phyloP scores from a whole-genome alignment of 1,284 basidiomycete genomes.

The Pseudozyma pruni region DNA sequence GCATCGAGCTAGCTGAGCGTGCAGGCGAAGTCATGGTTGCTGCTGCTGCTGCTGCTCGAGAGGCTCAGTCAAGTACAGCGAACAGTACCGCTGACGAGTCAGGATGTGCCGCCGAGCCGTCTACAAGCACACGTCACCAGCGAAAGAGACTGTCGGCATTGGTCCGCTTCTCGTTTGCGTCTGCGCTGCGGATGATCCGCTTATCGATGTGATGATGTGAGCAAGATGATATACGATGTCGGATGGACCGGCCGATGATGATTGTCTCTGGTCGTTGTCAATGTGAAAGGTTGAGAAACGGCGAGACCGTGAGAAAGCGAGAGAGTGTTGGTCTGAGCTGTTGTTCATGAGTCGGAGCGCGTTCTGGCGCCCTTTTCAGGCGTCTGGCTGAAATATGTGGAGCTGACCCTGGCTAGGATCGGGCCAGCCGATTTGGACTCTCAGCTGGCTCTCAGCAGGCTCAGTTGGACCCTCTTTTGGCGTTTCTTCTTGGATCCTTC shows the following conservation, averaged over 20 bases:
- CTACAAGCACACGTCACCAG: background rate
- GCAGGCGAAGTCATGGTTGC: slow-evolving; percentile 29
- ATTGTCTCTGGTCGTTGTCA: background rate
- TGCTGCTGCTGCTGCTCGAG: background rate
- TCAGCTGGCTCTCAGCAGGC: no score
- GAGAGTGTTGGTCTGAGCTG: slow-evolving; percentile 5
- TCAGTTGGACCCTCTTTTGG: slow-evolving; percentile 2
- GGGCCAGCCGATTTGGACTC: no score
- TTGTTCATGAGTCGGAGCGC: background rate
- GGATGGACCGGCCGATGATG: background rate
- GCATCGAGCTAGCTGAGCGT: slow-evolving; percentile 13
- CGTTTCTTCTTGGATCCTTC: slow-evolving; percentile 4
- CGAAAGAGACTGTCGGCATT: background rate
- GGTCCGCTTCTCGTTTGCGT: background rate
- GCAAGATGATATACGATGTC: background rate
- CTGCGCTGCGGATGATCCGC: background rate
- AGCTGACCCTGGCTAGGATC: background rate
- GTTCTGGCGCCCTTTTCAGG: background rate
- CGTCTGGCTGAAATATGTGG: background rate
- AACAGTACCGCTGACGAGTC: no score
- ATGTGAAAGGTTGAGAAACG: no score
- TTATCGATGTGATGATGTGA: background rate
- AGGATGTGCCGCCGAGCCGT: background rate
- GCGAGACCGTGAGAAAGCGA: background rate
- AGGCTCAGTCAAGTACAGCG: no score